Conservation (phyloP, 129 eudicot genomes). For the Glebionis coronaria region DNA sequence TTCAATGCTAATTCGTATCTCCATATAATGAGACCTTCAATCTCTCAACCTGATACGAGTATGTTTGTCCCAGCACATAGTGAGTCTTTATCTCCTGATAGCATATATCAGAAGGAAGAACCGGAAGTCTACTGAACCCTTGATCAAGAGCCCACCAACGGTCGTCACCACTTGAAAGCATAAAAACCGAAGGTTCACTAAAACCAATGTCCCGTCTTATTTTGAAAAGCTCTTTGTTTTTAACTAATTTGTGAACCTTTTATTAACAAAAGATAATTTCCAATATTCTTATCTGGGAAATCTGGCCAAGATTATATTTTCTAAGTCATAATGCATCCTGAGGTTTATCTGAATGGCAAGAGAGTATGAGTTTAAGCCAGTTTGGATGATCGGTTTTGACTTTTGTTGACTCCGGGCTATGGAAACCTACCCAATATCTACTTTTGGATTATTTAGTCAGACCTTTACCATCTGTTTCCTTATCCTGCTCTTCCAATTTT, state of each 20-base stretch:
- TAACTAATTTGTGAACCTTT: slow-evolving; percentile 40
- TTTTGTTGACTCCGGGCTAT: slow-evolving; percentile 33
- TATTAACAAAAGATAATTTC: slow-evolving; percentile 57
- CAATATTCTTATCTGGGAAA: too few relatives aligned
- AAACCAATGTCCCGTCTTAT: slow-evolving; percentile 49
- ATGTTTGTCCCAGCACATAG: slow-evolving; percentile 82
- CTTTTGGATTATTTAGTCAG: slow-evolving; percentile 14
- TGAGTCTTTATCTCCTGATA: slow-evolving; percentile 72
- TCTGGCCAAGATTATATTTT: slow-evolving; percentile 56
- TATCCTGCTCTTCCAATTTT: slow-evolving; percentile 26
- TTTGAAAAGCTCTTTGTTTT: slow-evolving; percentile 51
- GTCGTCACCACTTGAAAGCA: slow-evolving; percentile 59
- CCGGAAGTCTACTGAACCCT: slow-evolving; percentile 59
- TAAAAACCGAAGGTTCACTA: too few relatives aligned
- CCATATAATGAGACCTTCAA: slow-evolving; percentile 63
- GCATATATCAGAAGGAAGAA: slow-evolving; percentile 54
- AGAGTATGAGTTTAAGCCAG: slow-evolving; percentile 4
- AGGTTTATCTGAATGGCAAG: slow-evolving; percentile 33
- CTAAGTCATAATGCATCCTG: slow-evolving; percentile 90
- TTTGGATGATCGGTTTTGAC: slow-evolving; percentile 26
- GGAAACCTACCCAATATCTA: slow-evolving; percentile 23
- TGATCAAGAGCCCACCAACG: slow-evolving; percentile 78
- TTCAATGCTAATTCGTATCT: slow-evolving; percentile 60
- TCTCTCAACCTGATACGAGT: slow-evolving; percentile 72
- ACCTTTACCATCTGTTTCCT: slow-evolving; percentile 17